Percentiles rank a stretch among this genome's conserved stretches.
Evolutionary conservation across 768 basidiomycete genomes (phyloP).

Genomic region (Pisolithus tinctorius): DNA sequence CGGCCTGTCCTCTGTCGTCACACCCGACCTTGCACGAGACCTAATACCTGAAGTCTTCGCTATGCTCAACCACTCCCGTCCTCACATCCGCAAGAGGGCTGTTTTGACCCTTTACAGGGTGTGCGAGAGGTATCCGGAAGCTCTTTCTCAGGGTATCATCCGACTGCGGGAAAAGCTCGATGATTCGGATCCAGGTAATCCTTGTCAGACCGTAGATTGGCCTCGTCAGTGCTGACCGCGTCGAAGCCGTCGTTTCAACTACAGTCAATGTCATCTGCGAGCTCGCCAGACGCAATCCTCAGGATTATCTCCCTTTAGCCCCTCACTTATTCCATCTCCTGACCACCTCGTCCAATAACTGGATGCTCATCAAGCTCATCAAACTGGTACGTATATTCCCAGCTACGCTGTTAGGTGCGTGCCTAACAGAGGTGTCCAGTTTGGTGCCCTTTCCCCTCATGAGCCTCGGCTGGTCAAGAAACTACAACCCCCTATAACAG

Average conservation of each 20-base stretch:
- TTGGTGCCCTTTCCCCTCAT: conserved; percentile 85
- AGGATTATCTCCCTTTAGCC: conserved; percentile 78
- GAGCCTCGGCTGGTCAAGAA: conserved; percentile 94
- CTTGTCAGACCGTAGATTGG: neutral
- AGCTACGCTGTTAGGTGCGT: neutral
- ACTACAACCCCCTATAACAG: conserved; percentile 87
- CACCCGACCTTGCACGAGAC: conserved; percentile 86
- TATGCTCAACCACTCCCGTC: conserved; percentile 85
- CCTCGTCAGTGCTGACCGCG: neutral
- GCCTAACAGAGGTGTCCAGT: conserved; percentile 41
- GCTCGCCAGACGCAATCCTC: conserved; percentile 72
- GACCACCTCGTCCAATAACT: conserved; percentile 93
- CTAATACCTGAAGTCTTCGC: conserved; percentile 76
- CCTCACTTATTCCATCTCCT: conserved; percentile 91
- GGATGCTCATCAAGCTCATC: conserved; percentile 99
- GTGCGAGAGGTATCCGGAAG: conserved; percentile 77
- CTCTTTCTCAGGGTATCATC: conserved; percentile 53
- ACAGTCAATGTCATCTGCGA: conserved; percentile 94
- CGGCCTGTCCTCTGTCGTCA: conserved; percentile 79
- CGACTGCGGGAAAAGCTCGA: conserved; percentile 77
- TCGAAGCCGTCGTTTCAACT: conserved; percentile 82
- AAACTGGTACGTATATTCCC: conserved; percentile 61
- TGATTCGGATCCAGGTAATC: conserved; percentile 62
- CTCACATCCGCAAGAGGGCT: conserved; percentile 86
- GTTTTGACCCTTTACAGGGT: conserved; percentile 79